phyloP scores from a whole-genome alignment of 2,329 filamentous ascomycete species.

The Epichloe sp. region DNA sequence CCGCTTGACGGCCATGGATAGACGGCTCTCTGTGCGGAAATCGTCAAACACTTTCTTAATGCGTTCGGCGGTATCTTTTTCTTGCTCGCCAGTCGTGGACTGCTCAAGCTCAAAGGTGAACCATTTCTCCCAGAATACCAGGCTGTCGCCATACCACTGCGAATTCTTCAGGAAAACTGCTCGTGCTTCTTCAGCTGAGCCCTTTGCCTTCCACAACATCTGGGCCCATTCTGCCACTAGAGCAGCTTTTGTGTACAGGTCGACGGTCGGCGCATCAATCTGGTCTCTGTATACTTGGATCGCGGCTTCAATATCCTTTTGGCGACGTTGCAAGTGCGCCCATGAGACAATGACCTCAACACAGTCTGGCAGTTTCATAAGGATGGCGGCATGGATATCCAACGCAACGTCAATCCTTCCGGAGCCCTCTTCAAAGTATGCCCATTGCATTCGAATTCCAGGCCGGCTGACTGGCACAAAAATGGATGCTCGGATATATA shows the following conservation, averaged over 20 bases:
- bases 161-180: constrained; percentile 72
- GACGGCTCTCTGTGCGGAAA: constrained; percentile 57
- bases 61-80: constrained; percentile 53
- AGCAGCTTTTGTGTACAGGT: constrained; percentile 71
- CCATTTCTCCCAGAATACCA: constrained; percentile 81
- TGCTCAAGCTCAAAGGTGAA: constrained; percentile 82
- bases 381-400: constrained; percentile 72
- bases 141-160: constrained; percentile 73
- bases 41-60: constrained; percentile 71
- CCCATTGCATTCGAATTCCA: constrained; percentile 76
- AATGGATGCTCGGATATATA: constrained; percentile 80
- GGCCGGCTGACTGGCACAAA: constrained; percentile 81
- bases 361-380: constrained; percentile 64
- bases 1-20: constrained; percentile 55
- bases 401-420: constrained; percentile 65
- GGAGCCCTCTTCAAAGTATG: constrained; percentile 83
- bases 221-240: constrained; percentile 81
- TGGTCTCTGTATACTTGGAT: constrained; percentile 72
- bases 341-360: constrained; percentile 80
- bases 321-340: constrained; percentile 75
- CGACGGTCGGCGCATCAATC: constrained; percentile 58
- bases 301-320: constrained; percentile 71
- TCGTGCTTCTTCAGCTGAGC: constrained; percentile 66
- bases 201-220: constrained; percentile 78
- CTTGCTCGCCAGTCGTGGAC: constrained; percentile 51